Conservation (phyloP, 2,329 filamentous ascomycete genomes). For the Scolecobasidium constrictum region DNA sequence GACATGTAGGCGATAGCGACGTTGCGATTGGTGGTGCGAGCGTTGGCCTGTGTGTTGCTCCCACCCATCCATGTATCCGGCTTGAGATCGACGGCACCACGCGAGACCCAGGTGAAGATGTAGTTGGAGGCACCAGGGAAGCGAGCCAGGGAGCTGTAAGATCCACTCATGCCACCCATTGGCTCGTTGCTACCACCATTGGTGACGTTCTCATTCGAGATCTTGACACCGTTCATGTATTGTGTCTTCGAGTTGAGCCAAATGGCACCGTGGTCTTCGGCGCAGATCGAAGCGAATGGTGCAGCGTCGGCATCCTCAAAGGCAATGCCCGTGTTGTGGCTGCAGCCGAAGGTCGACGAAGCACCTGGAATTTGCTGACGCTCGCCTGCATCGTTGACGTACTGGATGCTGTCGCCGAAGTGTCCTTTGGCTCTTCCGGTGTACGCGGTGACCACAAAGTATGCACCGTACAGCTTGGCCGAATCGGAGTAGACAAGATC, state of each 20-base stretch:
- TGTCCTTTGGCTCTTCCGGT: slow-evolving; percentile 43
- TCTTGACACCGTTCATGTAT: slow-evolving; percentile 48
- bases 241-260: slow-evolving; percentile 52
- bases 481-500: slow-evolving; percentile 50
- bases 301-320: slow-evolving; percentile 48
- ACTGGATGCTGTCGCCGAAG: slow-evolving; percentile 47
- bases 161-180: slow-evolving; percentile 53
- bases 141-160: slow-evolving; percentile 46
- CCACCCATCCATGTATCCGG: slow-evolving; percentile 47
- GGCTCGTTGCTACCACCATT: slow-evolving; percentile 49
- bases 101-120: slow-evolving; percentile 53
- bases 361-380: slow-evolving; percentile 42
- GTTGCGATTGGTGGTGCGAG: slow-evolving; percentile 48
- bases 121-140: slow-evolving; percentile 42
- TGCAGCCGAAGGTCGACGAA: slow-evolving; percentile 49
- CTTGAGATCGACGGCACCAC: slow-evolving; percentile 44
- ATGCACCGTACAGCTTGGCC: slow-evolving; percentile 45
- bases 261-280: slow-evolving; percentile 52
- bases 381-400: slow-evolving; percentile 37
- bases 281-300: slow-evolving; percentile 48
- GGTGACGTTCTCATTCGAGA: slow-evolving; percentile 51
- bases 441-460: slow-evolving; percentile 25
- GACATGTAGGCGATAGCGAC: slow-evolving; percentile 47
- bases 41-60: slow-evolving; percentile 41
- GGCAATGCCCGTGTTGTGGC: slow-evolving; percentile 54